Conservation (phyloP, 257 asterid species). For the Dorcoceras hygrometricum region DNA sequence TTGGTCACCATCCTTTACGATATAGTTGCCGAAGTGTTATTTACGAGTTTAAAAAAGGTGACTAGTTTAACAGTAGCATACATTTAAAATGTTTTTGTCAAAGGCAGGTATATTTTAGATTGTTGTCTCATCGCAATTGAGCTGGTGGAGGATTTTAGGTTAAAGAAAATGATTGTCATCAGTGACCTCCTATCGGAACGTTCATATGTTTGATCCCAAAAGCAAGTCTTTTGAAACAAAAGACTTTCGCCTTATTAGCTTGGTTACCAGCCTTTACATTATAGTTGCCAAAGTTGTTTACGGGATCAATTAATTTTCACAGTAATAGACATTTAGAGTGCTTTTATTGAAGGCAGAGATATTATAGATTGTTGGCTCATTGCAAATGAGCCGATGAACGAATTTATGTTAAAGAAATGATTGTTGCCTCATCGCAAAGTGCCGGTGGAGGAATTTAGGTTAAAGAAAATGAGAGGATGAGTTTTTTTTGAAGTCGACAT, state of each 20-base stretch:
- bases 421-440: neutral
- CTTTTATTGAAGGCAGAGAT: too few relatives aligned
- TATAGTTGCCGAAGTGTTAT: neutral
- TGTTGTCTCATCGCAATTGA: neutral
- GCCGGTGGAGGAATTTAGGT: neutral
- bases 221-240: too few relatives aligned
- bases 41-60: neutral
- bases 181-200: too few relatives aligned
- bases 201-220: too few relatives aligned
- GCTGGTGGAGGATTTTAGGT: neutral
- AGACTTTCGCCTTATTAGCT: too few relatives aligned
- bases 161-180: neutral
- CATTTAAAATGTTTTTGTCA: neutral
- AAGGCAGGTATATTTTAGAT: neutral
- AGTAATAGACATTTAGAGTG: too few relatives aligned
- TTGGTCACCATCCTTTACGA: neutral
- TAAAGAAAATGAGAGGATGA: neutral
- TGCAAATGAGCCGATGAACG: too few relatives aligned
- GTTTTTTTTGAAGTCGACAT: neutral
- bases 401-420: too few relatives aligned
- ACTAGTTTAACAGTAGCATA: neutral
- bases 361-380: too few relatives aligned
- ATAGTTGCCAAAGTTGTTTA: too few relatives aligned
- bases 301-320: too few relatives aligned
- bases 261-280: too few relatives aligned